phyloP scores from a whole-genome alignment of 306 rosid genomes.

The Carpinus fangiana region DNA sequence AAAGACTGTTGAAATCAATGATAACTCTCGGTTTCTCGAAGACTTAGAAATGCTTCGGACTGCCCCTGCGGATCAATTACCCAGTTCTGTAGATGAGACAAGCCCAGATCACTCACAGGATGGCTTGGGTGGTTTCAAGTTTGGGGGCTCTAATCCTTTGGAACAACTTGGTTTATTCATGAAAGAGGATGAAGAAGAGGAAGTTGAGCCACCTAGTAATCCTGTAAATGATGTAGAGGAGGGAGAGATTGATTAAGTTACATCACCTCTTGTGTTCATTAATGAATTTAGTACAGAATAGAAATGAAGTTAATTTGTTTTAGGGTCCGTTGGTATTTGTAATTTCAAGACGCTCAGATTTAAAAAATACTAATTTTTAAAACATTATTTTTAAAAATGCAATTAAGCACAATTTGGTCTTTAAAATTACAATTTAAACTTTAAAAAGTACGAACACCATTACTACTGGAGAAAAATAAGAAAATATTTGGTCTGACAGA shows the following conservation, averaged over 20 bases:
- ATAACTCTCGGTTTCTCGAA: slow-evolving; percentile 70
- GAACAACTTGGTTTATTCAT: slow-evolving; percentile 79
- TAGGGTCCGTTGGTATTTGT: background rate
- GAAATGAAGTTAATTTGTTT: background rate
- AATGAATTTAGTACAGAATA: slow-evolving; percentile 23
- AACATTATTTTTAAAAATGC: too few species aligned
- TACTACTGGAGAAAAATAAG: too few species aligned
- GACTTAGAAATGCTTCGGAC: slow-evolving; percentile 80
- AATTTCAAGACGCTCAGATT: too few species aligned
- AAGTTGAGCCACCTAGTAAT: slow-evolving; percentile 48
- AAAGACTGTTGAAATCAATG: slow-evolving; percentile 81
- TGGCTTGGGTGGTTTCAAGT: slow-evolving; percentile 71
- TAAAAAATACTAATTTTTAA: too few species aligned
- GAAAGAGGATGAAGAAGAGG: slow-evolving; percentile 80
- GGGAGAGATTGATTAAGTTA: slow-evolving; percentile 71
- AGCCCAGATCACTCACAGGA: slow-evolving; percentile 72
- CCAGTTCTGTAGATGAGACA: slow-evolving; percentile 62
- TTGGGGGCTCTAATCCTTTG: slow-evolving; percentile 65
- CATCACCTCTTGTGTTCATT: slow-evolving; percentile 22
- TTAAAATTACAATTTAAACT: too few species aligned
- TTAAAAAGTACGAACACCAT: too few species aligned
- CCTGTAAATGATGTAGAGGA: slow-evolving; percentile 69
- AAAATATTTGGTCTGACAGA: too few species aligned
- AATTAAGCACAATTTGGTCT: too few species aligned
- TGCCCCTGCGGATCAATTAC: slow-evolving; percentile 58